Evolutionary conservation across 805 yeast genomes (phyloP).

Genomic region (Pichia heedii): DNA sequence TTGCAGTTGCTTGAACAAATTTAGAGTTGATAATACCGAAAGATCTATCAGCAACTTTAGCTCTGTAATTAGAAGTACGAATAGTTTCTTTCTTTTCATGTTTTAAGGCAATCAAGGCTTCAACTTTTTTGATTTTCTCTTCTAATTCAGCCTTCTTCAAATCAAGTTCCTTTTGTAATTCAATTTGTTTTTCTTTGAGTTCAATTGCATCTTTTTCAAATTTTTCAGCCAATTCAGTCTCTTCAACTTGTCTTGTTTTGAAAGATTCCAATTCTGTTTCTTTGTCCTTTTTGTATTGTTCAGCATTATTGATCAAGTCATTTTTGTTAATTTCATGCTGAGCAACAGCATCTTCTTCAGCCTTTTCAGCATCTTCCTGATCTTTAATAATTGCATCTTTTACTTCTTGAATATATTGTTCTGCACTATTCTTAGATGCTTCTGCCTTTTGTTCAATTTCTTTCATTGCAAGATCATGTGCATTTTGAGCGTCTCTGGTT

Average conservation of each 20-base stretch:
- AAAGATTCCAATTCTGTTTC: slow-evolving; percentile 21
- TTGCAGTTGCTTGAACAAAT: slow-evolving; percentile 30
- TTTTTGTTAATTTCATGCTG: slow-evolving; percentile 38
- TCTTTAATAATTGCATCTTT: slow-evolving; percentile 37
- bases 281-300: slow-evolving; percentile 32
- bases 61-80: slow-evolving; percentile 22
- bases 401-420: slow-evolving; percentile 33
- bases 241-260: slow-evolving; percentile 25
- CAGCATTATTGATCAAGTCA: slow-evolving; percentile 34
- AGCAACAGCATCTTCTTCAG: slow-evolving; percentile 38
- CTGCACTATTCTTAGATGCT: slow-evolving; percentile 26
- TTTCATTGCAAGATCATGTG: slow-evolving; percentile 19
- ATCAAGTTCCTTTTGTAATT: slow-evolving; percentile 26
- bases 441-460: slow-evolving; percentile 19
- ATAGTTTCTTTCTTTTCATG: slow-evolving; percentile 29
- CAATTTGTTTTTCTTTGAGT: slow-evolving; percentile 32
- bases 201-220: slow-evolving; percentile 34
- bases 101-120: slow-evolving; percentile 35
- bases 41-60: slow-evolving; percentile 34
- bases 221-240: slow-evolving; percentile 24
- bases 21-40: slow-evolving; percentile 27
- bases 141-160: slow-evolving; percentile 33
- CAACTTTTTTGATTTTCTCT: slow-evolving; percentile 23
- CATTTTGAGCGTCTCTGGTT: slow-evolving; percentile 23
- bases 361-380: slow-evolving; percentile 33